Conservation (phyloP, 257 asterid genomes). For the Nicotiana noctiflora region DNA sequence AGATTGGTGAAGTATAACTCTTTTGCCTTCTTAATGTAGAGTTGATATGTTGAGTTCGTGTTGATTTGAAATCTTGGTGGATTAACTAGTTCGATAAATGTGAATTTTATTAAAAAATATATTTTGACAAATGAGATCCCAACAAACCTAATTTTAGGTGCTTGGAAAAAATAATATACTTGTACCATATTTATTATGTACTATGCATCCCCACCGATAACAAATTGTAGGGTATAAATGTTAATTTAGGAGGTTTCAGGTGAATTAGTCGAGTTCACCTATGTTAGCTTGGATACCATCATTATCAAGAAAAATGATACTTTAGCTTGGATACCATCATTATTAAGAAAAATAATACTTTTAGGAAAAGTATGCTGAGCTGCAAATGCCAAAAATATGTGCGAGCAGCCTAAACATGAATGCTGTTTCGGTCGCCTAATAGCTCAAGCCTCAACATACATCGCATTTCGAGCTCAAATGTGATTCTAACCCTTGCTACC, state of each 20-base stretch:
- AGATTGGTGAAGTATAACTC: background rate
- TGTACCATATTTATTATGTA: background rate
- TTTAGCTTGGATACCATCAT: background rate
- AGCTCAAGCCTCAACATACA: background rate
- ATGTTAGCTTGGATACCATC: background rate
- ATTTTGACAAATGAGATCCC: background rate
- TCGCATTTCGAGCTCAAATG: background rate
- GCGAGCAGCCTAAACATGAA: background rate
- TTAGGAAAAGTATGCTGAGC: background rate
- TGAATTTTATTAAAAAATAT: background rate
- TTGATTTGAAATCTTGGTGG: background rate
- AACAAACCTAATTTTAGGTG: background rate
- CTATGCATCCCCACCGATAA: background rate
- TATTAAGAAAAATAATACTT: background rate
- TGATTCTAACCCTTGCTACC: background rate
- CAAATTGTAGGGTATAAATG: background rate
- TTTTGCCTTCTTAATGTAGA: background rate
- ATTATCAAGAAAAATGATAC: background rate
- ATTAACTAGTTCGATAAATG: background rate
- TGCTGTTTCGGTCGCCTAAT: background rate
- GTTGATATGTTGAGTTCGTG: background rate
- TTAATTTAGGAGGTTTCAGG: background rate
- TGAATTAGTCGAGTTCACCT: background rate
- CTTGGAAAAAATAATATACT: background rate
- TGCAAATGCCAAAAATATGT: background rate